Evolutionary conservation across 257 asterid species (phyloP), one percentile per base, ranked within the genome.

Genomic region (Solanum paucissectum): DNA sequence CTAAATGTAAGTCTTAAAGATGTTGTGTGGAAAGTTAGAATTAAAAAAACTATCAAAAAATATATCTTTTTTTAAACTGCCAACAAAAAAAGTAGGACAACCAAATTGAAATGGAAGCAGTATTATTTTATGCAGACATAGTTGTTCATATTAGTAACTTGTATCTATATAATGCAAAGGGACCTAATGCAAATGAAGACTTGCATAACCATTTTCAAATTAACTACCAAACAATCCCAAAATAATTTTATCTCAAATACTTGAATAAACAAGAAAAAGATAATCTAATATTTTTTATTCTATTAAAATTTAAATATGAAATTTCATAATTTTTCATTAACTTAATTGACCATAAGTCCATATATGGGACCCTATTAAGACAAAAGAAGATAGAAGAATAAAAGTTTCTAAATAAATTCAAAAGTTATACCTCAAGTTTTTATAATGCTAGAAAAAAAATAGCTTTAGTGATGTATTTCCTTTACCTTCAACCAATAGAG

Each of bases 61-160:
- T 3, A 37, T 2, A 0, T 2, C 2, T 0, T 0, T 52, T 52
- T 52, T 52, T 0, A 5, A 52, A 52, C 2, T 2, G 2, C 18
- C n/a, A 29, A 29, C 6, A 2, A 52, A 49, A 49, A 14, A 14
- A 14, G 7, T 14, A 49, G 21, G 21, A 49, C 21, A 49, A 49
- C 0, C 21, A 49, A 14, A 49, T 14, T 49, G 1, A 49, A 49
- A 49, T 49, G 3, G 8, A 14, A 14, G 60, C 21, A 49, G 5
- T 49, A 49, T 49, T 49, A 46, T 46, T 46, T 46, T 46, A 46
- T 1, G 20, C 6, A 46, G 20, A 12, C 0, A 13, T 13, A 46
- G 58, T 46, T 49, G 14, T 3, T 16, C 23, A 6, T 55, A 1
- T 55, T 55, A 7, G 2, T 21, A 20, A 58, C 25, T 58, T 58